Evolutionary conservation across 2,329 filamentous ascomycete species (phyloP).

Genomic region (Calonectria crousiana): DNA sequence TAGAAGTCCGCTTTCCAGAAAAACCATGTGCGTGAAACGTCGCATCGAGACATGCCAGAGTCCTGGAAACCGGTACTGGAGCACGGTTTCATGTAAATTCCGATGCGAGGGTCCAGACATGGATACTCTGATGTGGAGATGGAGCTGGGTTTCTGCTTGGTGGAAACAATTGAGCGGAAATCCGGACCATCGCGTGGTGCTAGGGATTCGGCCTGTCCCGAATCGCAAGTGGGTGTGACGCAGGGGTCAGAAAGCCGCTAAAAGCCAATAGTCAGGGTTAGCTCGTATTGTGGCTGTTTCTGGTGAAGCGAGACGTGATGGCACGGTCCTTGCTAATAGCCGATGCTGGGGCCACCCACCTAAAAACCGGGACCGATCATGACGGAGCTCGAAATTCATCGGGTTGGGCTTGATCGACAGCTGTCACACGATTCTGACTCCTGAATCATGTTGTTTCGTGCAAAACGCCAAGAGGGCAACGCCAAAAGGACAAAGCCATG

Average conservation of each 20-base stretch:
- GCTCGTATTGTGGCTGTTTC: conserved; percentile 1
- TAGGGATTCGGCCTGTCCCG: neutral
- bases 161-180: neutral
- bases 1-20: neutral
- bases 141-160: neutral
- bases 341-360: neutral
- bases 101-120: neutral
- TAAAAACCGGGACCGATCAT: neutral
- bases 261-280: neutral
- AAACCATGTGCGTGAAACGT: neutral
- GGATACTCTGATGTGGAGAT: neutral
- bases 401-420: neutral
- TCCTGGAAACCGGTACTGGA: neutral
- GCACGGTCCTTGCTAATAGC: conserved; percentile 7
- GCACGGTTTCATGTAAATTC: neutral
- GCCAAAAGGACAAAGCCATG: neutral
- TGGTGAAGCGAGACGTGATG: neutral
- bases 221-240: neutral
- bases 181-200: neutral
- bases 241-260: neutral
- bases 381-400: neutral
- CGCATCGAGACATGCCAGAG: neutral
- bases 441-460: neutral
- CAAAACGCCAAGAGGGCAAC: neutral
- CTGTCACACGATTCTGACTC: neutral